Evolutionary conservation across 805 yeast genomes (phyloP).

Genomic region (Cyberlindnera nakhonratchasimensis): DNA sequence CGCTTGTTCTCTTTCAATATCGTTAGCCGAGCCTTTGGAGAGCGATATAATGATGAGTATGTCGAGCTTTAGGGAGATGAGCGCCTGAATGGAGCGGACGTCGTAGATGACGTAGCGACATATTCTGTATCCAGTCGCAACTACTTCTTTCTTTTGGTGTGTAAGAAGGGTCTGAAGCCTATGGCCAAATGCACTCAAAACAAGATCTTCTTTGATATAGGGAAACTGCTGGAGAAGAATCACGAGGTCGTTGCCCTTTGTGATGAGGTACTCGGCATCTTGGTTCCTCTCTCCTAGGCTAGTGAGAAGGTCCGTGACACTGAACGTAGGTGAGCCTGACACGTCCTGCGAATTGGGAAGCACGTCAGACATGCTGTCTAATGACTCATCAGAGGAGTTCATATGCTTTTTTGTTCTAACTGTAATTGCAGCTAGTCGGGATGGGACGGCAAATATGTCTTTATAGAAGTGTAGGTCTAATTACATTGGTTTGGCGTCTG

Average conservation of each 20-base stretch:
- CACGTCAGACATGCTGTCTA: conserved; percentile 8
- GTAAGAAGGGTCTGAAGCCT: conserved; percentile 59
- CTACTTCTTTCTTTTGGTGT: conserved; percentile 54
- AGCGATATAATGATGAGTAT: conserved; percentile 61
- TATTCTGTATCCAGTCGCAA: conserved; percentile 74
- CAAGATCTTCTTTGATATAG: conserved; percentile 59
- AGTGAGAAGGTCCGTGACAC: conserved; percentile 58
- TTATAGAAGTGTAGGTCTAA: neutral
- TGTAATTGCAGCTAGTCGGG: neutral
- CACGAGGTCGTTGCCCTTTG: conserved; percentile 65
- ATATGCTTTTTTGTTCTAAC: too few relatives aligned
- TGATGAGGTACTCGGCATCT: conserved; percentile 47
- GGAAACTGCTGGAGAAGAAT: conserved; percentile 54
- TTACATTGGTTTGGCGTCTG: neutral
- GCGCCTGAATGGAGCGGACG: conserved; percentile 47
- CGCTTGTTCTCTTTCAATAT: conserved; percentile 74
- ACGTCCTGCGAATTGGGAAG: conserved; percentile 2
- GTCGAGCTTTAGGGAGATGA: conserved; percentile 56
- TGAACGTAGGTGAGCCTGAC: conserved; percentile 52
- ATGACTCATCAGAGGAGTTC: conserved; percentile 12
- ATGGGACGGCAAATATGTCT: neutral
- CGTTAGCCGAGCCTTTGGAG: conserved; percentile 49
- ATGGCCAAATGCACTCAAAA: conserved; percentile 51
- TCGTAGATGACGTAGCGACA: conserved; percentile 61
- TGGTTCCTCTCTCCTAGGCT: conserved; percentile 49